phyloP scores from a whole-genome alignment of 805 yeast species.

The Monosporozyma unispora region DNA sequence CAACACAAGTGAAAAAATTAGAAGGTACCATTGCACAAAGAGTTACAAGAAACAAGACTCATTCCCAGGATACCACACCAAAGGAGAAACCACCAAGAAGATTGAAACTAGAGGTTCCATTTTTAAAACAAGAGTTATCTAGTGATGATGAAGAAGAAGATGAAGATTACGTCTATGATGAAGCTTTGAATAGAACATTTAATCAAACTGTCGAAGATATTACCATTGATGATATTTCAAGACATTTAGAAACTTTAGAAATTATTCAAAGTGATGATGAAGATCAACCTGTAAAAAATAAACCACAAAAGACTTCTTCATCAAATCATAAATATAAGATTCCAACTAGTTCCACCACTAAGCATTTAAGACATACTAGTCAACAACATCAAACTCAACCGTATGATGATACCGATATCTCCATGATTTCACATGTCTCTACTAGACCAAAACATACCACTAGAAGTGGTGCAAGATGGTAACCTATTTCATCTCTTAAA shows the following conservation, averaged over 20 bases:
- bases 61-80: conserved; percentile 10
- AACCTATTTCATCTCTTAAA: background rate
- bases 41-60: conserved; percentile 12
- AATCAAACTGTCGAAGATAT: conserved; percentile 33
- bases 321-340: conserved; percentile 19
- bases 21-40: conserved; percentile 15
- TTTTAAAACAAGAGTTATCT: conserved; percentile 22
- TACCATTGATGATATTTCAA: conserved; percentile 31
- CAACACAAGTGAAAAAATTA: background rate
- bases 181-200: conserved; percentile 30
- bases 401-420: conserved; percentile 27
- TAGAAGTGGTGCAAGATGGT: conserved; percentile 28
- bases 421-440: conserved; percentile 31
- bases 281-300: background rate
- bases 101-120: conserved; percentile 18
- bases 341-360: conserved; percentile 23
- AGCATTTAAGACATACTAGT: conserved; percentile 17
- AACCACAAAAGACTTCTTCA: conserved; percentile 4
- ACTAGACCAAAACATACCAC: conserved; percentile 24
- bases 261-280: conserved; percentile 15
- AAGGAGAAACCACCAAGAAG: conserved; percentile 2
- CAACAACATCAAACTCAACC: conserved; percentile 5
- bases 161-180: conserved; percentile 31
- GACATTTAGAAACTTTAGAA: conserved; percentile 31
- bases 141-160: conserved; percentile 30